Evolutionary conservation across 108 stramenopile genomes (phyloP), one percentile per base, ranked within the genome.

Genomic region (Chaetoceros muelleri): DNA sequence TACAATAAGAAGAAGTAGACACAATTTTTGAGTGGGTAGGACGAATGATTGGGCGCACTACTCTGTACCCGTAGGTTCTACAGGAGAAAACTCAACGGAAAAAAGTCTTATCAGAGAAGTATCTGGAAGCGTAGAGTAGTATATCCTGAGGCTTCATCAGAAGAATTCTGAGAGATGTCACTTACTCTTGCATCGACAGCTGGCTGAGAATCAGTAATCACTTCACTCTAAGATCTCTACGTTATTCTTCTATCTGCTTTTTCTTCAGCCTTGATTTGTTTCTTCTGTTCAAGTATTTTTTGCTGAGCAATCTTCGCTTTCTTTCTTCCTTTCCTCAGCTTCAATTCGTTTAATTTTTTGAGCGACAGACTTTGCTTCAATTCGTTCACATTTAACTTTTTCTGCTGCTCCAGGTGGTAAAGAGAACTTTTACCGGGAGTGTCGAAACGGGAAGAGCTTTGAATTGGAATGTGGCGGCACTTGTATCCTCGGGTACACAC

Each of bases 221-320:
- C n/a, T n/a, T n/a, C n/a, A n/a, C n/a, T n/a, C n/a, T n/a, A n/a
- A n/a, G n/a, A n/a, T n/a, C n/a, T n/a, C n/a, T n/a, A n/a, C n/a
- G n/a, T n/a, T n/a, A n/a, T n/a, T n/a, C n/a, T n/a, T n/a, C n/a
- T n/a, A n/a, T n/a, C n/a, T n/a, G n/a, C n/a, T n/a, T n/a, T n/a
- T n/a, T n/a, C n/a, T n/a, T n/a, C n/a, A n/a, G n/a, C n/a, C n/a
- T n/a, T n/a, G n/a, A n/a, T n/a, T n/a, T n/a, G n/a, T n/a, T n/a
- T n/a, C 71, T 97, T 64, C 81, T 85, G 21, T 85, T 79, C 21
- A 94, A 94, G 22, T 82, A 83, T 75, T 72, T 78, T 52, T 75
- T 95, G 50, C 83, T 98, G 48, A 75, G 96, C 52, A 98, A 98
- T 65, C 86, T 93, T 13, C 85, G 94, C 2, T 95, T 96, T 61